Conservation (phyloP, 2,329 filamentous ascomycete genomes). For the Fusarium dimerum region DNA sequence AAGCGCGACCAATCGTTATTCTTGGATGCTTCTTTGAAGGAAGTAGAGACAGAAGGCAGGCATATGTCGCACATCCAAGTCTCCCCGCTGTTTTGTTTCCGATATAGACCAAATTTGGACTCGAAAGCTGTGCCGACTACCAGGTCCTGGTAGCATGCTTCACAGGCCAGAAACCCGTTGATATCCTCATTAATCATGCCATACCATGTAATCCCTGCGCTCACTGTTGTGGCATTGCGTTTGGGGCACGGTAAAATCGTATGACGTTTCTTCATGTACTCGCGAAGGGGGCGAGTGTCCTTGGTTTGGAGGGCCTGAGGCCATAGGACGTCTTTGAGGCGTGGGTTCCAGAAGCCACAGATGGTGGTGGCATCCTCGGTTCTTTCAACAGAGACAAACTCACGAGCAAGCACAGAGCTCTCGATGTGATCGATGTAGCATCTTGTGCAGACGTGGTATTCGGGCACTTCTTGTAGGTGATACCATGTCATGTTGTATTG, state of each 20-base stretch:
- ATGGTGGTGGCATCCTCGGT: constrained; percentile 32
- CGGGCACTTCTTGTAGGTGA: constrained; percentile 24
- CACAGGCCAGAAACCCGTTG: constrained; percentile 37
- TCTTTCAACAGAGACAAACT: constrained; percentile 32
- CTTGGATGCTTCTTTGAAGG: constrained; percentile 17
- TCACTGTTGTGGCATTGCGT: constrained; percentile 9
- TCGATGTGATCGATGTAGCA: constrained; percentile 43
- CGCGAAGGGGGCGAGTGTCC: constrained; percentile 24
- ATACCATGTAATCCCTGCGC: constrained; percentile 36
- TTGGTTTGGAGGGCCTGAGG: constrained; percentile 31
- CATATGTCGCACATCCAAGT: constrained; percentile 37
- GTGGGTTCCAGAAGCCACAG: constrained; percentile 33
- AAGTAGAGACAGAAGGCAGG: constrained; percentile 26
- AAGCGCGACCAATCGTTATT: constrained; percentile 35
- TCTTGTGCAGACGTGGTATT: constrained; percentile 41
- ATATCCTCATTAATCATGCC: constrained; percentile 30
- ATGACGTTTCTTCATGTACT: constrained; percentile 32
- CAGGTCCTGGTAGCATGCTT: constrained; percentile 40
- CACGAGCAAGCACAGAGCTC: constrained; percentile 26
- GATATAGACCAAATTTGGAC: constrained; percentile 28
- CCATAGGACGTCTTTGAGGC: constrained; percentile 37
- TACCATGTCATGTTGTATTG: constrained; percentile 37
- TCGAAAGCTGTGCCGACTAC: constrained; percentile 33
- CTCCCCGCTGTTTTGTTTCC: constrained; percentile 26
- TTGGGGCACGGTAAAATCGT: constrained; percentile 34